phyloP scores from a whole-genome alignment of 139 green algal species.

The Pleodorina starrii region DNA sequence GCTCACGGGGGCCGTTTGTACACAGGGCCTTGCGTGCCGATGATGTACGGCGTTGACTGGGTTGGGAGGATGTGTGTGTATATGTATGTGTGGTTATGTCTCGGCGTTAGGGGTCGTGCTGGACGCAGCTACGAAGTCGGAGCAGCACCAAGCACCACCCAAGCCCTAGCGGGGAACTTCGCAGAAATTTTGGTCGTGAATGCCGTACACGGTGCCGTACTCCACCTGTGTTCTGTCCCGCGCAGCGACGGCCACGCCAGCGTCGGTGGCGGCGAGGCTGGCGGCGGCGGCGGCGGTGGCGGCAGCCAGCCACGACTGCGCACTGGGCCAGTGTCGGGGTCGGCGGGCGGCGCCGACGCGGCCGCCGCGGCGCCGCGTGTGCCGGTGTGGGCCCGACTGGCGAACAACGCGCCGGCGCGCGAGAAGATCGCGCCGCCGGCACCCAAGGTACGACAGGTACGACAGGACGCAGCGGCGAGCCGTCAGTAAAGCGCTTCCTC shows the following conservation, averaged over 20 bases:
- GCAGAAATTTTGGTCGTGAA: too few species aligned
- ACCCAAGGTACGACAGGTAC: slow-evolving; percentile 20
- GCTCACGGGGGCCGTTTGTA: background rate
- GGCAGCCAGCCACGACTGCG: slow-evolving; percentile 14
- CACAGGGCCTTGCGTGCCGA: background rate
- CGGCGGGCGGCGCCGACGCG: background rate
- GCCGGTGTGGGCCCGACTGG: slow-evolving; percentile 33
- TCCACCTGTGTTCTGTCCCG: background rate
- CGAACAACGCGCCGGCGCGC: background rate
- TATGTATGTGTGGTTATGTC: background rate
- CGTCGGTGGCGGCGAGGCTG: background rate
- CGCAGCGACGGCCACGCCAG: background rate
- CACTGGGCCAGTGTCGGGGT: background rate
- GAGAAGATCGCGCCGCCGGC: slow-evolving; percentile 20
- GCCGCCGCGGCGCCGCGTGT: background rate
- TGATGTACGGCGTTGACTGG: background rate
- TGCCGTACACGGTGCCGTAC: too few species aligned
- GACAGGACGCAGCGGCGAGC: too few species aligned
- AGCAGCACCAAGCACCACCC: too few species aligned
- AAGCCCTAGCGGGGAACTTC: too few species aligned
- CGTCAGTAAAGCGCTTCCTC: too few species aligned
- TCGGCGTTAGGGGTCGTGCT: too few species aligned
- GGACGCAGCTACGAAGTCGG: too few species aligned
- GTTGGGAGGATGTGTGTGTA: background rate
- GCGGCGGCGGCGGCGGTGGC: background rate